Percentiles rank a stretch among this genome's conserved stretches.
Conservation (phyloP, 148 eudicot genomes). For the Arctostaphylos glauca region DNA sequence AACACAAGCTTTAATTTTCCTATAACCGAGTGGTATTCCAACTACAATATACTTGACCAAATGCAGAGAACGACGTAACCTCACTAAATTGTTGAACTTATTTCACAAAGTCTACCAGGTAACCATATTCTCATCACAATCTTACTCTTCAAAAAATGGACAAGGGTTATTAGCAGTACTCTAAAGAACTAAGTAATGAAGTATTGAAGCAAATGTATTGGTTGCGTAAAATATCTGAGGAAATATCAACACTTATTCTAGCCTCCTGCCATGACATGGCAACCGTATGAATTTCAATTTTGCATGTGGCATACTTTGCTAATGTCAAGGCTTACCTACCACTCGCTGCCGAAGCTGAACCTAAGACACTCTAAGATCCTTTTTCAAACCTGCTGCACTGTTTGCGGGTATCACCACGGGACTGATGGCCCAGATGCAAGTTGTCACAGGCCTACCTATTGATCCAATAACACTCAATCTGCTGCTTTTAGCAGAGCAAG, state of each 20-base stretch:
- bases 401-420: too few species aligned
- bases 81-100: neutral
- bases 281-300: neutral
- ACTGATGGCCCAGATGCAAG: too few species aligned
- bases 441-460: too few species aligned
- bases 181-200: neutral
- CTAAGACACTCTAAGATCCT: too few species aligned
- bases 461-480: too few species aligned
- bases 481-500: too few species aligned
- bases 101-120: neutral
- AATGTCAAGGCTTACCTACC: too few species aligned
- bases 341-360: too few species aligned
- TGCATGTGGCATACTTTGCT: neutral
- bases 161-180: neutral
- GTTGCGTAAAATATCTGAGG: neutral
- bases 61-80: neutral
- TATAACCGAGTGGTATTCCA: neutral
- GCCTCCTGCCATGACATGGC: neutral
- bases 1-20: neutral
- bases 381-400: too few species aligned
- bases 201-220: neutral
- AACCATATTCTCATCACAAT: neutral
- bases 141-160: neutral
- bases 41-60: neutral
- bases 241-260: neutral